Percentiles rank a stretch among this genome's conserved stretches.
These are phyloP conservation scores for Aspergillus bertholletiae DNA, from an alignment of 495 filamentous ascomycete species.

Conservation along the genomic window DNA sequence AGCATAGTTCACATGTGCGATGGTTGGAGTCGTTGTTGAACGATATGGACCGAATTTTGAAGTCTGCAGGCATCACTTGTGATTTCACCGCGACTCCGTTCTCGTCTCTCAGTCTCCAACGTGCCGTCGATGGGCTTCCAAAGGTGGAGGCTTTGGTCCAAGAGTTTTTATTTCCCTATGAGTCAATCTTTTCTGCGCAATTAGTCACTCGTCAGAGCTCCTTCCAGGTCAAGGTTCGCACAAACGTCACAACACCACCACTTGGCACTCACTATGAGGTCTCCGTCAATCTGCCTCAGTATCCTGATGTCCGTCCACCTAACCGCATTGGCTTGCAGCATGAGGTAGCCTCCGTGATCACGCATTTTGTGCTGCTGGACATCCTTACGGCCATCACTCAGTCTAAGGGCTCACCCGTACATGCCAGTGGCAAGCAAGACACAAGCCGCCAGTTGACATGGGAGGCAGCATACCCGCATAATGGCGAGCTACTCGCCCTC, in stretches of 20 bases:
- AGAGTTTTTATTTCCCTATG: conserved; percentile 37
- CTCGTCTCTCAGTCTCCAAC: conserved; percentile 19
- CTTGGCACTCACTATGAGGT: conserved; percentile 48
- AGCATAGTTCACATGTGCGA: conserved; percentile 50
- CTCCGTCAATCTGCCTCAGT: conserved; percentile 32
- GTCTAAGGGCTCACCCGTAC: not conserved
- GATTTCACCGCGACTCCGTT: conserved; percentile 28
- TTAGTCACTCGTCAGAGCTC: conserved; percentile 33
- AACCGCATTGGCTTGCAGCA: conserved; percentile 31
- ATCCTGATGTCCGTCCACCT: conserved; percentile 34
- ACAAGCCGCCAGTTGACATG: conserved; percentile 13
- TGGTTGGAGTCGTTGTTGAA: conserved; percentile 36
- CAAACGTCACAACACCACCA: conserved; percentile 37
- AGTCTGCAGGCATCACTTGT: conserved; percentile 37
- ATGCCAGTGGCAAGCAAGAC: not conserved
- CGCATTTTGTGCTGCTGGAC: conserved; percentile 39
- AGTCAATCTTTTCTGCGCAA: conserved; percentile 37
- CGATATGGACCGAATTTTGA: conserved; percentile 33
- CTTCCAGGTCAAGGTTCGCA: conserved; percentile 44
- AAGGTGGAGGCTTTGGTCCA: conserved; percentile 38
- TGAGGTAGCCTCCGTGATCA: conserved; percentile 35
- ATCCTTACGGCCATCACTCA: conserved; percentile 30
- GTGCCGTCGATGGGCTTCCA: conserved; percentile 2
- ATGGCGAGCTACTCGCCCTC: conserved; percentile 34
- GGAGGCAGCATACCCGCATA: conserved; percentile 38